phyloP scores from a whole-genome alignment of 495 filamentous ascomycete genomes.

The Daldinia caldariorum region DNA sequence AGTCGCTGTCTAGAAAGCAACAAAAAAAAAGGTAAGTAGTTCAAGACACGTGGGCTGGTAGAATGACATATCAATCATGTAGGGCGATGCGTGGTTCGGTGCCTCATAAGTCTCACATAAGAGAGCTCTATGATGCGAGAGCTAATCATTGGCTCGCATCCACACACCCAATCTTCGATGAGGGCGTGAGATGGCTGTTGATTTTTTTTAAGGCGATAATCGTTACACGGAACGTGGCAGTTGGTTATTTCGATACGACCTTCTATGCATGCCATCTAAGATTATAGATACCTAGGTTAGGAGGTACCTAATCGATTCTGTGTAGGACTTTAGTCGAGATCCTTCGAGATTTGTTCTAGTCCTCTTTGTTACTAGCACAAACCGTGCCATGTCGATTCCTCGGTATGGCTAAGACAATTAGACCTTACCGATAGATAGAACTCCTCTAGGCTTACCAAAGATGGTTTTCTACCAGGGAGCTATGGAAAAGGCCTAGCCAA shows the following conservation, averaged over 20 bases:
- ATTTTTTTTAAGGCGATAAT: constrained; percentile 19
- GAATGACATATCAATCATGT: constrained; percentile 3
- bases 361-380: constrained; percentile 4
- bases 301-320: neutral
- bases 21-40: neutral
- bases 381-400: constrained; percentile 19
- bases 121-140: neutral
- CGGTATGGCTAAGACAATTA: constrained; percentile 10
- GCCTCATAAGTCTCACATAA: constrained; percentile 8
- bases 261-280: constrained; percentile 5
- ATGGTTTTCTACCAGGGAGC: constrained; percentile 14
- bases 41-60: neutral
- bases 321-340: constrained; percentile 17
- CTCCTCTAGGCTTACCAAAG: constrained; percentile 15
- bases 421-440: constrained; percentile 24
- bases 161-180: constrained; percentile 14
- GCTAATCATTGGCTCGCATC: constrained; percentile 21
- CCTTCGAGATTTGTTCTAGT: constrained; percentile 29
- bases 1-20: neutral
- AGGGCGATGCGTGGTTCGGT: neutral
- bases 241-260: constrained; percentile 22
- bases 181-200: constrained; percentile 7
- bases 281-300: neutral
- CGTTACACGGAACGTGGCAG: constrained; percentile 38
- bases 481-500: constrained; percentile 26